Percentiles rank a stretch among this genome's conserved stretches.
Evolutionary conservation across 2,329 filamentous ascomycete species (phyloP).

Genomic region (Penicillium sp.): DNA sequence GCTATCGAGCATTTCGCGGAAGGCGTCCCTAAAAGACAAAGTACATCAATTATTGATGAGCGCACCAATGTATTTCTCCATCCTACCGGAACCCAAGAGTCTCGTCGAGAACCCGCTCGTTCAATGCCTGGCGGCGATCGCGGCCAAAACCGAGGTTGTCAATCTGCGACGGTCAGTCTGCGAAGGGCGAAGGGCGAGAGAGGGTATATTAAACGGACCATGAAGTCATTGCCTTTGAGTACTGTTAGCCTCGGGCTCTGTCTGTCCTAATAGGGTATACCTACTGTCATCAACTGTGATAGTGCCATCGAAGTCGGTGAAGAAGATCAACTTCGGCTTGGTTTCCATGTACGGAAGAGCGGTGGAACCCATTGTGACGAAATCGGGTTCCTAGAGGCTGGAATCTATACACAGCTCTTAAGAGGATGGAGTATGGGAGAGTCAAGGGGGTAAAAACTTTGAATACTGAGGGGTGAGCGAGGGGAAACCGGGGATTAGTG

Average conservation of each 20-base stretch:
- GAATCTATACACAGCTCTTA: not conserved
- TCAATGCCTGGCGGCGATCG: constrained; percentile 64
- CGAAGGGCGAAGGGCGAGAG: not conserved
- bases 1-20: constrained; percentile 87
- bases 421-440: not conserved
- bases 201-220: constrained; percentile 41
- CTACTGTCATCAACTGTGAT: constrained; percentile 69
- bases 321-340: constrained; percentile 90
- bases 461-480: constrained; percentile 11
- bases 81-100: constrained; percentile 63
- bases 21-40: constrained; percentile 57
- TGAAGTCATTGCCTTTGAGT: constrained; percentile 57
- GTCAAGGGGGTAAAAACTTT: constrained; percentile 2
- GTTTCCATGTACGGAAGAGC: constrained; percentile 41
- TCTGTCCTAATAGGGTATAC: constrained; percentile 23
- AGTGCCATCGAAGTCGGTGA: constrained; percentile 97
- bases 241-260: constrained; percentile 9
- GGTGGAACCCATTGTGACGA: constrained; percentile 28
- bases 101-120: constrained; percentile 69
- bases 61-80: not conserved
- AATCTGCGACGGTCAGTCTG: constrained; percentile 58
- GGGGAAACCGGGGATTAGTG: constrained; percentile 13
- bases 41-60: not conserved
- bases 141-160: constrained; percentile 84
- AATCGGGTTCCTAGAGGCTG: not conserved